phyloP scores from a whole-genome alignment of 23 red algal genomes.

The Gracilaria gracilis region DNA sequence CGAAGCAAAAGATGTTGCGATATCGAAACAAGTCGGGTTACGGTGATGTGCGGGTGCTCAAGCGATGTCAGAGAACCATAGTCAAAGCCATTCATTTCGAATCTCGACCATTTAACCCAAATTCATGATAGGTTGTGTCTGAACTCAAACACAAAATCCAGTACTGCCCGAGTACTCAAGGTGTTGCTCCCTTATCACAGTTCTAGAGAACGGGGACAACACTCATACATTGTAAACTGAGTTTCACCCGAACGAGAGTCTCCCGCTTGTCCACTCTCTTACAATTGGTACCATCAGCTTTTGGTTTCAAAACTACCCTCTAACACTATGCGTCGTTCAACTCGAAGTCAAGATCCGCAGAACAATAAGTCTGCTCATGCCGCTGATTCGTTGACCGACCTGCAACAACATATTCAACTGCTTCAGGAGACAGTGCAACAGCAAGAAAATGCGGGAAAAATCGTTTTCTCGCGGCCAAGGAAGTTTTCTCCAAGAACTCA shows the following conservation, averaged over 20 bases:
- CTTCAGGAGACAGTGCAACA: not conserved
- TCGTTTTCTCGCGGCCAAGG: no score
- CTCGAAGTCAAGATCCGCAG: not conserved
- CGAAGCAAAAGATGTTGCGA: no score
- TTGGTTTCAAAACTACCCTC: not conserved
- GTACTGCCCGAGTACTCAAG: not conserved
- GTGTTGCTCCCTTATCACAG: not conserved
- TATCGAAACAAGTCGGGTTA: no score
- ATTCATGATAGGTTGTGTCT: not conserved
- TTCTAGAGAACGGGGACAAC: not conserved
- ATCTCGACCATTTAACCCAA: not conserved
- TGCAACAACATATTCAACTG: slow-evolving; percentile 15
- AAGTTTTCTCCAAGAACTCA: no score
- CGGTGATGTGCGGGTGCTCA: no score
- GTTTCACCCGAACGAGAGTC: not conserved
- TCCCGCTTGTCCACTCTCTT: slow-evolving; percentile 9
- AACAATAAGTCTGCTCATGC: not conserved
- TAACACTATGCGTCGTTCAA: slow-evolving; percentile 17
- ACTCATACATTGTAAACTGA: slow-evolving; percentile 1
- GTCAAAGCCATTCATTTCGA: not conserved
- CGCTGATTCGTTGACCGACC: not conserved
- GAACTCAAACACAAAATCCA: not conserved
- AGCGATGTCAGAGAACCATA: not conserved
- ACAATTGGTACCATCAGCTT: slow-evolving; percentile 29
- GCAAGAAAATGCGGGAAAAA: not conserved